Evolutionary conservation across 495 filamentous ascomycete species (phyloP).

Genomic region (Penicillium ucsense): DNA sequence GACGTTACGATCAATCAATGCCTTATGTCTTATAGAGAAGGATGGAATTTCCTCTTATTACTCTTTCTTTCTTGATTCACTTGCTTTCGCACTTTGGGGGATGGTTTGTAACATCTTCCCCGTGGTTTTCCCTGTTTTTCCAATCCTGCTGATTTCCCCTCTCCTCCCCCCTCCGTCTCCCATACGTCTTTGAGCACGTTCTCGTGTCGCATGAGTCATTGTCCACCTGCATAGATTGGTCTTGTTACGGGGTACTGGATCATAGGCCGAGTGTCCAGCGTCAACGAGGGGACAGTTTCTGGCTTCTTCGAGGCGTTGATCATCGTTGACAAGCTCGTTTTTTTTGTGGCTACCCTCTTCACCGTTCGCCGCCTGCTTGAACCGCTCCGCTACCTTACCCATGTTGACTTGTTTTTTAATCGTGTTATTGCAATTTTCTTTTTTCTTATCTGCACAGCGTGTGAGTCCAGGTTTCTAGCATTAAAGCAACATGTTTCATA

Average conservation of each 20-base stretch:
- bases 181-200: neutral
- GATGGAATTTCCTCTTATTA: conserved; percentile 8
- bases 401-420: conserved; percentile 1
- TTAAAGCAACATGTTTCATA: neutral
- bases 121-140: conserved; percentile 7
- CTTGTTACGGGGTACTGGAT: too few relatives aligned
- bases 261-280: too few relatives aligned
- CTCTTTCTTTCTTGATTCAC: conserved; percentile 2
- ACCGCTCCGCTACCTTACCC: conserved; percentile 1
- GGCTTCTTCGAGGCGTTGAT: too few relatives aligned
- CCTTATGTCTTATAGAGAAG: conserved; percentile 39
- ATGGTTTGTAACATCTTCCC: conserved; percentile 21
- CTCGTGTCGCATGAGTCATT: too few relatives aligned
- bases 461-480: conserved; percentile 20
- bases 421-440: conserved; percentile 21
- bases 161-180: neutral
- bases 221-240: too few relatives aligned
- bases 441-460: conserved; percentile 25
- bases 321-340: too few relatives aligned
- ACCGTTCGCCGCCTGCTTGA: neutral
- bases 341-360: too few relatives aligned
- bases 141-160: neutral
- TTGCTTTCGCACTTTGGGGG: conserved; percentile 14
- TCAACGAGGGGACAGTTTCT: too few relatives aligned
- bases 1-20: conserved; percentile 40